Evolutionary conservation across 73 alveolate genomes (phyloP), one percentile per base, ranked within the genome.

Genomic region (Stentor coeruleus): DNA sequence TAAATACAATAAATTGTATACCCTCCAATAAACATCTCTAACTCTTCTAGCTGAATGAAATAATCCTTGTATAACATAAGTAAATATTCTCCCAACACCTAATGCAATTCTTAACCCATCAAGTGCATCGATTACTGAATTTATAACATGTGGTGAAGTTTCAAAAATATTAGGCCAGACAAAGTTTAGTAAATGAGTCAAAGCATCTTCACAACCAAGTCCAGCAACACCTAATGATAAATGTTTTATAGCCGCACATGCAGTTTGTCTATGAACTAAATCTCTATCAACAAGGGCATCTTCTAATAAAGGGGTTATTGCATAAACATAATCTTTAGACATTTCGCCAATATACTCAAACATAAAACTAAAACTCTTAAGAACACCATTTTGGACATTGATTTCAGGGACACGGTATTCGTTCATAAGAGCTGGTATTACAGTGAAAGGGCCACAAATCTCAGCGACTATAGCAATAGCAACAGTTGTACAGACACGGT

Each of bases 381-480:
- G 89, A 74, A 98, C 99, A 59, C 99, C 99, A 92, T 98, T 97
- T 91, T 97, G 97, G 37, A 97, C 99, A 88, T 98, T 98, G 91
- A 97, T 91, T 88, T 98, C 99, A 36, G 98, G 98, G 15, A 98
- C 99, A 77, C 99, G 86, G 84, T 98, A 98, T 88, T 98, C 99
- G 82, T 98, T 97, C 99, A 98, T 91, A 76, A 98, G 85, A 15
- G 99, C 99, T 0, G 99, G 99, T 35, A 98, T 92, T 0, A 98
- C 99, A 3, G 99, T 98, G 92, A 96, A 98, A 1, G 99, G 99
- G 33, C 99, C 99, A 80, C 99, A 98, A 26, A 99, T 97, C 90
- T 98, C 99, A n/a, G 99, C 99, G n/a, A 98, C 99, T 59, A 98
- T 98, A 36, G 99, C 99, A 76, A 98, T 98, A 30, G 99, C 99